These are phyloP conservation scores for Macrophomina pseudophaseolina DNA, from an alignment of 2,329 filamentous ascomycete species.

Conservation along the genomic window DNA sequence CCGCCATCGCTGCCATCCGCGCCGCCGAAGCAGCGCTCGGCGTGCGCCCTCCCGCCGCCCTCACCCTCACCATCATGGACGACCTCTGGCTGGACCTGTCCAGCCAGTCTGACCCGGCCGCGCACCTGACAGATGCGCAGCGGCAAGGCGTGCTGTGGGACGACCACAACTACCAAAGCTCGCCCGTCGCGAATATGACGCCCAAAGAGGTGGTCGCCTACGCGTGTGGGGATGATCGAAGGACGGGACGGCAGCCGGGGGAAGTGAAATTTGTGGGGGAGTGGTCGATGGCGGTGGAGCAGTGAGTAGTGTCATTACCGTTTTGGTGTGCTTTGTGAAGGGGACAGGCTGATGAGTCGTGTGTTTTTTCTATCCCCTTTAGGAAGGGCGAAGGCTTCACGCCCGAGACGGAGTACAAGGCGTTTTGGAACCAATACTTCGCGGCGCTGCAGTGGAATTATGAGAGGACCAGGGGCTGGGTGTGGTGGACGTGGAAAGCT, in stretches of 20 bases:
- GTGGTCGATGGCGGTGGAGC: conserved; percentile 59
- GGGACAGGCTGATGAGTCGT: no score
- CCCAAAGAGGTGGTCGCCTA: conserved; percentile 47
- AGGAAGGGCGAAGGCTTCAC: neutral
- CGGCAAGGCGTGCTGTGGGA: conserved; percentile 49
- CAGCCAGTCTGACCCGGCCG: neutral
- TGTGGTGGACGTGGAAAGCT: conserved; percentile 67
- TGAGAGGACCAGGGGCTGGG: conserved; percentile 61
- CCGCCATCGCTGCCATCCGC: conserved; percentile 54
- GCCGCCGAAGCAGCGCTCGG: conserved; percentile 47
- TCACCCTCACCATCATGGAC: conserved; percentile 12
- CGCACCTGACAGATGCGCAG: neutral
- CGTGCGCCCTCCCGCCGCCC: neutral
- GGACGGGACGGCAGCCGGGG: neutral
- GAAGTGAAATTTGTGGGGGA: conserved; percentile 59
- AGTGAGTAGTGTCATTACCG: neutral
- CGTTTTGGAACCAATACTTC: conserved; percentile 64
- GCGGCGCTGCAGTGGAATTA: conserved; percentile 62
- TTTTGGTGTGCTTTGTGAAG: no score
- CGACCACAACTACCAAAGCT: conserved; percentile 62
- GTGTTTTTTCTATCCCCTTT: no score
- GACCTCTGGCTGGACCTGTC: conserved; percentile 19
- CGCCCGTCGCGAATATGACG: conserved; percentile 53
- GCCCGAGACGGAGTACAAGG: conserved; percentile 30
- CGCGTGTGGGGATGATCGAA: conserved; percentile 13